These are phyloP conservation scores for Vaccinium myrtillus DNA, from an alignment of 148 eudicot genomes.

Conservation along the genomic window DNA sequence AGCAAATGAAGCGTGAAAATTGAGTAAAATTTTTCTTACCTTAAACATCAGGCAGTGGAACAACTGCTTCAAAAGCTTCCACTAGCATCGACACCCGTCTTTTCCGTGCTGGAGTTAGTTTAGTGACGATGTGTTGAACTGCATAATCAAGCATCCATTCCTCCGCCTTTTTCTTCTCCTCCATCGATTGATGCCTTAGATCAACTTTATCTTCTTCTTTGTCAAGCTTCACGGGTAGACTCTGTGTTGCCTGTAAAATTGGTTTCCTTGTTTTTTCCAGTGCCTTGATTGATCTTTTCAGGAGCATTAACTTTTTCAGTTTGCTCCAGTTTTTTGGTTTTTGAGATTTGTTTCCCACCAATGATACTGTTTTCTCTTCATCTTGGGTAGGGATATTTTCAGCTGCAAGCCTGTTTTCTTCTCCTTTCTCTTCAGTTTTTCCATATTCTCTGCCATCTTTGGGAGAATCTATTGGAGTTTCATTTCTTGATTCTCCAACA, in stretches of 20 bases:
- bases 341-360: conserved; percentile 13
- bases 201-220: conserved; percentile 39
- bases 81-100: conserved; percentile 56
- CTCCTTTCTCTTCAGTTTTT: conserved; percentile 1
- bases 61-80: conserved; percentile 66
- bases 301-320: conserved; percentile 54
- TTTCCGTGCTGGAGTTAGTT: conserved; percentile 50
- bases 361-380: conserved; percentile 20
- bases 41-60: conserved; percentile 51
- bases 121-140: conserved; percentile 65
- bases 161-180: conserved; percentile 62
- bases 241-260: conserved; percentile 26
- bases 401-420: conserved; percentile 17
- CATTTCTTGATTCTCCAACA: conserved; percentile 16
- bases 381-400: conserved; percentile 13
- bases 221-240: conserved; percentile 16
- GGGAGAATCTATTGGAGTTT: conserved; percentile 1
- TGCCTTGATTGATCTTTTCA: conserved; percentile 73
- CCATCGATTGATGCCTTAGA: conserved; percentile 40
- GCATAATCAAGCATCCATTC: conserved; percentile 90
- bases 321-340: conserved; percentile 52
- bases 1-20: background rate
- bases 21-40: background rate
- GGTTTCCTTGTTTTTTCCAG: conserved; percentile 57
- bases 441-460: background rate